Conservation (phyloP, 805 yeast species). For the Wickerhamomyces xylosicus region DNA sequence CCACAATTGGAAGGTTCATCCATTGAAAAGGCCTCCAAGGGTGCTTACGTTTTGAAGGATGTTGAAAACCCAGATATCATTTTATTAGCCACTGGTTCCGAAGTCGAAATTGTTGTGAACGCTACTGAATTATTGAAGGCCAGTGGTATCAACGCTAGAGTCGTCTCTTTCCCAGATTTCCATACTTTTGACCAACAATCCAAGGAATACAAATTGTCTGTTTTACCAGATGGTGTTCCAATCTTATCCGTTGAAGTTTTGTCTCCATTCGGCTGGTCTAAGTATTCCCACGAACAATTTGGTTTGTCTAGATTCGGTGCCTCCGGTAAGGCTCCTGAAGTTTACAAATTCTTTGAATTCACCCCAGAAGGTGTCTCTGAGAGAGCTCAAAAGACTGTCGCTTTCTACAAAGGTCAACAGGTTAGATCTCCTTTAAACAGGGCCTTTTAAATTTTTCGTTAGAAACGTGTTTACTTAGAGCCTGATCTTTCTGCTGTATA, state of each 20-base stretch:
- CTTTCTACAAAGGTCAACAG: conserved; percentile 71
- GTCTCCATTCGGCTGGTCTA: conserved; percentile 87
- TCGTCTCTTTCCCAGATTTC: conserved; percentile 92
- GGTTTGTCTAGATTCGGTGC: conserved; percentile 96
- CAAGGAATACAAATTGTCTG: conserved; percentile 68
- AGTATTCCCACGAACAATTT: conserved; percentile 92
- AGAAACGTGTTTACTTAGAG: not conserved
- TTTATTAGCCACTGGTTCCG: conserved; percentile 89
- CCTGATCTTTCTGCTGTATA: no score
- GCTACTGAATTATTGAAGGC: conserved; percentile 64
- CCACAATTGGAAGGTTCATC: conserved; percentile 92
- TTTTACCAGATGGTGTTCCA: conserved; percentile 93
- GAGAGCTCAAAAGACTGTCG: conserved; percentile 71
- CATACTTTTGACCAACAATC: conserved; percentile 80
- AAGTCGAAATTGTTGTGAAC: conserved; percentile 69
- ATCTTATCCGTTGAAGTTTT: conserved; percentile 89
- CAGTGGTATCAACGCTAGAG: conserved; percentile 61
- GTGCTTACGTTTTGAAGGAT: conserved; percentile 76
- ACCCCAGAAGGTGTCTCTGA: conserved; percentile 87
- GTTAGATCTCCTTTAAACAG: conserved; percentile 67
- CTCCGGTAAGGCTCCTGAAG: conserved; percentile 78
- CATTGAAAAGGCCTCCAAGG: conserved; percentile 84
- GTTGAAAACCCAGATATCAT: conserved; percentile 60
- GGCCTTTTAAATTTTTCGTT: conserved; percentile 55
- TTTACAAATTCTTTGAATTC: conserved; percentile 81